Base-by-base conservation (phyloP, 805 yeast genomes). In the Yarrowia alimentaria region DNA sequence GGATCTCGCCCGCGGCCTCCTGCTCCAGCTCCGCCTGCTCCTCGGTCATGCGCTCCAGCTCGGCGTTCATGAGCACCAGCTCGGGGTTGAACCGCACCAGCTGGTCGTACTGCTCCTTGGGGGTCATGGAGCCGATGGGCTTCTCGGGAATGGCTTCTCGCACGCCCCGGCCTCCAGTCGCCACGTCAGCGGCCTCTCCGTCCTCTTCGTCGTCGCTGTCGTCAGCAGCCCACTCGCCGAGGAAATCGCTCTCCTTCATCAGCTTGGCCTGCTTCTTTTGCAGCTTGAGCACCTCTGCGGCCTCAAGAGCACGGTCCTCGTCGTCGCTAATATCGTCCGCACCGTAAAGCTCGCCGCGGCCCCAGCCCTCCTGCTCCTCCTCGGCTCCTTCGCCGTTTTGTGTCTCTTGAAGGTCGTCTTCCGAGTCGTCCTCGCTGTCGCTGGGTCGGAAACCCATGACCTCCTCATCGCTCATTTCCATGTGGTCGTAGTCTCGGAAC, bases 251-350 rank as follows among this genome's bases (percentile, higher is more conserved):
- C 22, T 43, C 50, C 37, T 43, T 43, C 58, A 90, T 71, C 35
- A 84, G 94, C 57, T 79, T 79, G 53, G 87, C 68, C 64, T 89
- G 89, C 58, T 78, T 75, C 69, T 84, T 85, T 68, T 90, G 97
- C 58, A 87, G 80, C 61, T 88, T 80, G 42, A 86, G 62, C 0
- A 98, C 98, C 67, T 93, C 97, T 59, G 79, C 81, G 53, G 91
- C 93, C 68, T 89, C 81, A 55, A 78, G 81, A 55, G 79, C 81
- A 5, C 87, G 85, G 24, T 80, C 81, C 50, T 80, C 94, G 24
- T 83, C 91, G 56, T 85, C 94, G 65, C 74, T 86, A 57, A 68
- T 75, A 13, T 75, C 78, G 55, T 79, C 84, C n/a, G 78, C 82
- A 34, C 83, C 83, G 60, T 80, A 79, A 57, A 77, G 78, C 47